These are phyloP conservation scores for Stemphylium beticola DNA, from an alignment of 2,329 filamentous ascomycete genomes.

Conservation along the genomic window DNA sequence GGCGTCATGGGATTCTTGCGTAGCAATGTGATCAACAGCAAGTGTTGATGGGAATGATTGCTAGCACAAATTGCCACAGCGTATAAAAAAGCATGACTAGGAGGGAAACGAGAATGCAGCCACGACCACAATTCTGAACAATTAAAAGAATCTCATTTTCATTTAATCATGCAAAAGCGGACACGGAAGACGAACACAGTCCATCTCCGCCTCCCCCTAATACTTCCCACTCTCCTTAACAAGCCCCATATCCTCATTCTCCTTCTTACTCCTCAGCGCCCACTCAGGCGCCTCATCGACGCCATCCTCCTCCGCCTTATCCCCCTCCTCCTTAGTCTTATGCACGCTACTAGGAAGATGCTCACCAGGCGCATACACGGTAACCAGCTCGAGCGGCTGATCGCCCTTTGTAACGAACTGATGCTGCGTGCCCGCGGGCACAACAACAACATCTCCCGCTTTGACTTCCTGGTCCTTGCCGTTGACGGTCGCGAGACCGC, in stretches of 20 bases:
- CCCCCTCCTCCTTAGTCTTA: constrained; percentile 67
- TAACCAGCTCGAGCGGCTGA: constrained; percentile 66
- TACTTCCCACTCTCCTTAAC: constrained; percentile 55
- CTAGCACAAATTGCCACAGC: too few species aligned
- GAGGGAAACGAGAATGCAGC: too few species aligned
- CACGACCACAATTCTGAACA: too few species aligned
- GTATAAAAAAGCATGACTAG: too few species aligned
- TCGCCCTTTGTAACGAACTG: constrained; percentile 69
- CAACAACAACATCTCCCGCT: constrained; percentile 65
- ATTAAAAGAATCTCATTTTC: too few species aligned
- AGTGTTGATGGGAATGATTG: too few species aligned
- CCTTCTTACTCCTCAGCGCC: constrained; percentile 61
- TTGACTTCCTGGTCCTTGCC: constrained; percentile 64
- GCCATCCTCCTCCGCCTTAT: constrained; percentile 66
- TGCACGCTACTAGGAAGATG: constrained; percentile 66
- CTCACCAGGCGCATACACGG: constrained; percentile 68
- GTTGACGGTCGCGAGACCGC: constrained; percentile 63
- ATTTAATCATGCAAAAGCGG: too few species aligned
- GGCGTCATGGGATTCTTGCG: too few species aligned
- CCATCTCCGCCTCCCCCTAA: constrained; percentile 1
- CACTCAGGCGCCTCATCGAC: constrained; percentile 67
- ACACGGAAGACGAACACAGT: too few species aligned
- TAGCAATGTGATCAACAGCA: too few species aligned
- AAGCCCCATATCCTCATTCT: constrained; percentile 63
- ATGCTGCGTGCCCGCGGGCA: constrained; percentile 70